phyloP scores from a whole-genome alignment of 352 stramenopile species.

The Phytophthora pistaciae region DNA sequence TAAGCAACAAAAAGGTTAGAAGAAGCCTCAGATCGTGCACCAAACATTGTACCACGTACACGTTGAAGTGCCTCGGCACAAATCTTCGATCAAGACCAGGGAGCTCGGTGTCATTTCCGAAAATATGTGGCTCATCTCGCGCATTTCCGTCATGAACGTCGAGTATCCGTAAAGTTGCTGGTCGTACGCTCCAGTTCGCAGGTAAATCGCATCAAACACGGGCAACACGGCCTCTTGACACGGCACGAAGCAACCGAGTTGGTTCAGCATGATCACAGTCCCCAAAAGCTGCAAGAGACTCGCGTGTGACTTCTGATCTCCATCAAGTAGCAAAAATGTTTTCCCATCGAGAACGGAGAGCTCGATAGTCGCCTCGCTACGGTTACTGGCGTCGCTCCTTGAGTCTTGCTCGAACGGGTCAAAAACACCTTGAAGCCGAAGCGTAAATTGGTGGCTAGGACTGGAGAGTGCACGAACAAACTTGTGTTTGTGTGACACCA shows the following conservation, averaged over 20 bases:
- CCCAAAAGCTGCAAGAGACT: constrained; percentile 36
- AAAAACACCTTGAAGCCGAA: constrained; percentile 22
- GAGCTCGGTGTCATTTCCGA: constrained; percentile 35
- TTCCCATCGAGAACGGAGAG: constrained; percentile 20
- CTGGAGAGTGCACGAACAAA: constrained; percentile 28
- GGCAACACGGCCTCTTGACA: constrained; percentile 45
- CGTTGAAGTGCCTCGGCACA: constrained; percentile 55
- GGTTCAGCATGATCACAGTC: constrained; percentile 51
- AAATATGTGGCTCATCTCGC: constrained; percentile 53
- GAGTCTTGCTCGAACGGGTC: constrained; percentile 30
- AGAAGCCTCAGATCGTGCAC: neutral
- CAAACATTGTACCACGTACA: constrained; percentile 21
- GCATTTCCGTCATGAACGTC: constrained; percentile 70
- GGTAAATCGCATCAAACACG: constrained; percentile 53
- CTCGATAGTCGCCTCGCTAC: neutral
- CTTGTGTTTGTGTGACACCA: constrained; percentile 39
- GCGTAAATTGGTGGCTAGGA: neutral
- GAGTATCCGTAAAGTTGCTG: constrained; percentile 56
- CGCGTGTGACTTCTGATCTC: constrained; percentile 4
- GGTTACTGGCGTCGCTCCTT: neutral
- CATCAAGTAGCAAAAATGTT: constrained; percentile 41
- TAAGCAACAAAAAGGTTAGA: neutral
- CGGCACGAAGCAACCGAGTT: constrained; percentile 73
- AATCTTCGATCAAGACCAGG: constrained; percentile 62
- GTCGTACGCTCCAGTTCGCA: constrained; percentile 55